Evolutionary conservation across 2,329 filamentous ascomycete genomes (phyloP).

Genomic region (Aspergillus oerlinghausenensis): DNA sequence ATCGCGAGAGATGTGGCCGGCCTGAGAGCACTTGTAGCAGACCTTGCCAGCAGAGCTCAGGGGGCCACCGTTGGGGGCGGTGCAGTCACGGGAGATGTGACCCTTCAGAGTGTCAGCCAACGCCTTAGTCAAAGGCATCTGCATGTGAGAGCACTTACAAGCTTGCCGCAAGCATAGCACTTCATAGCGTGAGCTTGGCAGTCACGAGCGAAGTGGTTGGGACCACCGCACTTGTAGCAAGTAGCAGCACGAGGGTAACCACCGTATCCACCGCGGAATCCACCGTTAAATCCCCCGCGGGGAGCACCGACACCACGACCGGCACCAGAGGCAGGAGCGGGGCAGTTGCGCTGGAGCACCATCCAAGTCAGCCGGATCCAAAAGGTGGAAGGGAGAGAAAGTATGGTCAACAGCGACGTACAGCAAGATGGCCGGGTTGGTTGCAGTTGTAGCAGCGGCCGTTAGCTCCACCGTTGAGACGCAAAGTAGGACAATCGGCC

Average conservation of each 20-base stretch:
- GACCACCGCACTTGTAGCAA: slow-evolving; percentile 70
- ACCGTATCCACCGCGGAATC: slow-evolving; percentile 68
- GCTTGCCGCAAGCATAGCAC: slow-evolving; percentile 94
- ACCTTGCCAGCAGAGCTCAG: slow-evolving; percentile 96
- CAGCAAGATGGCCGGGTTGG: slow-evolving; percentile 85
- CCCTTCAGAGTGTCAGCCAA: slow-evolving; percentile 42
- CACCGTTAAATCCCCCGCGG: slow-evolving; percentile 61
- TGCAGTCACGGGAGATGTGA: slow-evolving; percentile 93
- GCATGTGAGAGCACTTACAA: slow-evolving; percentile 41
- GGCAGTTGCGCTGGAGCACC: slow-evolving; percentile 66
- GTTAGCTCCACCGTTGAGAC: slow-evolving; percentile 73
- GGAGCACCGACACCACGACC: slow-evolving; percentile 61
- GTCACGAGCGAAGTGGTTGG: slow-evolving; percentile 97
- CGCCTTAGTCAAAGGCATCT: neutral
- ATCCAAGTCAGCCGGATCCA: neutral
- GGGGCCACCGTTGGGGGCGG: slow-evolving; percentile 90
- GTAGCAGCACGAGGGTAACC: slow-evolving; percentile 53
- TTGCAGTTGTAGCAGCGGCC: slow-evolving; percentile 97
- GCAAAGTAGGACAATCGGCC: slow-evolving; percentile 95
- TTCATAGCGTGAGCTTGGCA: slow-evolving; percentile 99
- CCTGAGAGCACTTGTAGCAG: slow-evolving; percentile 95
- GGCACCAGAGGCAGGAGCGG: slow-evolving; percentile 62
- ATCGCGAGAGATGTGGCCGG: slow-evolving; percentile 92
- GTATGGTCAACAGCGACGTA: slow-evolving; percentile 45
- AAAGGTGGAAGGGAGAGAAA: neutral